A percentile compares a stretch with the other conserved stretches of the same genome.
phyloP scores from a whole-genome alignment of 331 rosid genomes.

The Pyracantha coccinea region DNA sequence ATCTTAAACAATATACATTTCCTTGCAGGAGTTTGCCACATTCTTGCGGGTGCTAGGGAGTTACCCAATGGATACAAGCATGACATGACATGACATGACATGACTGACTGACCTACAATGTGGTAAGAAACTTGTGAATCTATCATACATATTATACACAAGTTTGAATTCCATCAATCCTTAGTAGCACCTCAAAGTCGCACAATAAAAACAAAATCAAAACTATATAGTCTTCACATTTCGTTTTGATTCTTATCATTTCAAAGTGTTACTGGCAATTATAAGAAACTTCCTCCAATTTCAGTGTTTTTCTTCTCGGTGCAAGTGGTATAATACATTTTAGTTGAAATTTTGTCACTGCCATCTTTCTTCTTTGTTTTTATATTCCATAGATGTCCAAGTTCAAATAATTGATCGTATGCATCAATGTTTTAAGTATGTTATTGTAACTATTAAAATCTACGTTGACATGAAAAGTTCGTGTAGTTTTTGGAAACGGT shows the following conservation, averaged over 20 bases:
- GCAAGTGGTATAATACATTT: neutral
- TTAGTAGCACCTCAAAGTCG: neutral
- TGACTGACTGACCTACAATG: neutral
- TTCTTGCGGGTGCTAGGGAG: constrained; percentile 96
- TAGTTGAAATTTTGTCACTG: neutral
- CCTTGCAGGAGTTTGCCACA: constrained; percentile 79
- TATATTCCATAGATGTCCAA: too few species aligned
- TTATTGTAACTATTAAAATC: neutral
- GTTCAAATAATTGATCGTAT: neutral
- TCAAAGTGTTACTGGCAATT: neutral
- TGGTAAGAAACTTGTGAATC: constrained; percentile 21
- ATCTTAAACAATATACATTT: constrained; percentile 7
- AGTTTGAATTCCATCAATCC: neutral
- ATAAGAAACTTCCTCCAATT: neutral
- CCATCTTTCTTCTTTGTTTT: too few species aligned
- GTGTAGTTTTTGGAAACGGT: neutral
- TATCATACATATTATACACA: neutral
- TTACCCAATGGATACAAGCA: constrained; percentile 80
- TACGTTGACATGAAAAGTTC: neutral
- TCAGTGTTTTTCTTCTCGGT: neutral
- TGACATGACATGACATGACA: too few species aligned
- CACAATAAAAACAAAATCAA: neutral
- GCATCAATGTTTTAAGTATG: neutral
- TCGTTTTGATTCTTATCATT: neutral
- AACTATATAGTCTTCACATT: neutral